Evolutionary conservation across 495 filamentous ascomycete genomes (phyloP).

Genomic region (Hypoxylon cercidicola): DNA sequence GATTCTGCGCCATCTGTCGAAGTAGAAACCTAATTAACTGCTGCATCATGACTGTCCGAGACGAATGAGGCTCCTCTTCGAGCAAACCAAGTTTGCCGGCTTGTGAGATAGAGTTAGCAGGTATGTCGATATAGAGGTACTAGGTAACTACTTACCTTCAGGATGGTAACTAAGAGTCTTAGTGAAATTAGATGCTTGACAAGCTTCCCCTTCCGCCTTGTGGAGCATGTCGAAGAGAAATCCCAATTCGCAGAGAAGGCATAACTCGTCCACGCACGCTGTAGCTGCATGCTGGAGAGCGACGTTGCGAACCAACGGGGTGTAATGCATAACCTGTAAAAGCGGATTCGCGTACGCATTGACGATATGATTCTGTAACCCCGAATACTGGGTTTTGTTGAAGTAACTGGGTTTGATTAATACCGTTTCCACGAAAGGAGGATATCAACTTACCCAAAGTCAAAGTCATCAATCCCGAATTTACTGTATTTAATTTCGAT

Average conservation of each 20-base stretch:
- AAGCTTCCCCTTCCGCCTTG: conserved; percentile 90
- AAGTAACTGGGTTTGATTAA: conserved; percentile 70
- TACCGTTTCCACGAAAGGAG: neutral
- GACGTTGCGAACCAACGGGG: conserved; percentile 85
- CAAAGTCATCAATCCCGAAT: conserved; percentile 97
- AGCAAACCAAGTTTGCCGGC: conserved; percentile 77
- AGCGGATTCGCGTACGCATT: conserved; percentile 97
- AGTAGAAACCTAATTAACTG: conserved; percentile 80
- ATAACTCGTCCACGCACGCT: conserved; percentile 80
- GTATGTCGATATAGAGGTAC: neutral
- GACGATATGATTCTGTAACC: conserved; percentile 92
- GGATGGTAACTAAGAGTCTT: conserved; percentile 84
- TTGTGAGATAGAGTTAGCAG: conserved; percentile 40
- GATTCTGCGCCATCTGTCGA: conserved; percentile 76
- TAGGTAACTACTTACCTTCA: conserved; percentile 58
- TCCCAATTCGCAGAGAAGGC: conserved; percentile 92
- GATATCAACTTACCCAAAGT: conserved; percentile 78
- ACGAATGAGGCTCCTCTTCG: conserved; percentile 80
- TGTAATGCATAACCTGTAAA: conserved; percentile 90
- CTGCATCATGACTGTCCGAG: conserved; percentile 79
- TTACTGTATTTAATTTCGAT: conserved; percentile 97
- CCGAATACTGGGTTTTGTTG: conserved; percentile 90
- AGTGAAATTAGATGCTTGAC: conserved; percentile 96
- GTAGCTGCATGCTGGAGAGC: conserved; percentile 90
- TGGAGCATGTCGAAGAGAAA: conserved; percentile 98